These are phyloP conservation scores for Aspergillus kassunensis DNA, from an alignment of 495 filamentous ascomycete genomes.

Conservation along the genomic window DNA sequence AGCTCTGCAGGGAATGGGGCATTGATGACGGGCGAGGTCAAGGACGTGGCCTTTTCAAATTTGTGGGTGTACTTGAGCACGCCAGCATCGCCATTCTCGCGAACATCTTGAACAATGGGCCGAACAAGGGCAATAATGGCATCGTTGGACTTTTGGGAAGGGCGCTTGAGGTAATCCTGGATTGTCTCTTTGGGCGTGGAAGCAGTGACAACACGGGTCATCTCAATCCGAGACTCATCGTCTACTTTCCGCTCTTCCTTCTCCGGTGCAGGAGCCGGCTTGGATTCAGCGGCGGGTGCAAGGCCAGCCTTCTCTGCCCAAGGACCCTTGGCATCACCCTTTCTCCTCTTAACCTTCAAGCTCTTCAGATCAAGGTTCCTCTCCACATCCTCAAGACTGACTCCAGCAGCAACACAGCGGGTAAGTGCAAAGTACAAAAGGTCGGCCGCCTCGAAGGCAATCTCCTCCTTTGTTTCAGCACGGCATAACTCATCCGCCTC, in stretches of 20 bases:
- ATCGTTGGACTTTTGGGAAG: constrained; percentile 88
- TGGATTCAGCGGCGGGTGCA: constrained; percentile 37
- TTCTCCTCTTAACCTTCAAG: constrained; percentile 84
- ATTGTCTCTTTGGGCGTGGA: constrained; percentile 58
- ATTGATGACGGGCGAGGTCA: constrained; percentile 80
- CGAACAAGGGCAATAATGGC: constrained; percentile 83
- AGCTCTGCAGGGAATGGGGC: constrained; percentile 81
- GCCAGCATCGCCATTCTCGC: constrained; percentile 74
- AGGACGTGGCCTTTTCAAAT: constrained; percentile 89
- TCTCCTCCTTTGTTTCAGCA: constrained; percentile 72
- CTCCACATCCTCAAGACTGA: constrained; percentile 82
- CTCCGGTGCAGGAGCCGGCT: constrained; percentile 30
- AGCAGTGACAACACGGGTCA: constrained; percentile 71
- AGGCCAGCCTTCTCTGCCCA: constrained; percentile 82
- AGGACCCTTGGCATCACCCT: constrained; percentile 87
- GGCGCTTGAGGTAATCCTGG: constrained; percentile 69
- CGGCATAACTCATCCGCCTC: constrained; percentile 92
- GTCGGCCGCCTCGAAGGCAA: constrained; percentile 92
- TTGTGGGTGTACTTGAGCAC: constrained; percentile 91
- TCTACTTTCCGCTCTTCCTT: constrained; percentile 43
- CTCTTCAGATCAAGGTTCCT: constrained; percentile 90
- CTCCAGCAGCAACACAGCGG: constrained; percentile 77
- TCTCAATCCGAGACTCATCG: constrained; percentile 64
- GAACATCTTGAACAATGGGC: constrained; percentile 86
- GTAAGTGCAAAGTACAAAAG: constrained; percentile 93